Base-by-base conservation (phyloP, 1,284 basidiomycete genomes). In the Ganoderma lingzhi region DNA sequence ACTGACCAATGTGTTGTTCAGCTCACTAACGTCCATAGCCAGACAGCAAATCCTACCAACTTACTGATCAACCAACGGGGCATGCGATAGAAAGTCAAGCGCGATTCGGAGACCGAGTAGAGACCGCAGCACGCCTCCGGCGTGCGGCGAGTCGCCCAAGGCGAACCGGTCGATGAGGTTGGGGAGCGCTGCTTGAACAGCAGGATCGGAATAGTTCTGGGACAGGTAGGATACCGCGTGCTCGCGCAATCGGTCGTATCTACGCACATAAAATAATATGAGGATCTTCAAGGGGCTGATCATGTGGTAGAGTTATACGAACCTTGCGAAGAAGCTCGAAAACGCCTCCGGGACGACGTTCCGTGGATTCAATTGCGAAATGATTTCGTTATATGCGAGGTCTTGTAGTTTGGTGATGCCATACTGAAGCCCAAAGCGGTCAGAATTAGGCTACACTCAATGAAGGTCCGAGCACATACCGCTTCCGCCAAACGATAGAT, bases 401-500 rank as follows among this genome's bases (percentile, higher is more conserved):
- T 64, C 67, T 62, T 75, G 73, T 9, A 77, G 66, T 53, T 69
- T 70, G 53, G 64, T 41, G 6, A 73, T 71, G 14, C 62, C 55
- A 19, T 65, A 64, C 71, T 73, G 59, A 1, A n/a, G 23, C 9
- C 37, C 2, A 9, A 6, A 35, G 62, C 12, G 12, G 44, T 30
- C 14, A 44, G 15, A 15, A 35, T 8, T 14, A 17, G 35, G 35
- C n/a, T 2, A 30, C 15, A 41, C 3, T 8, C 2, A 2, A 39
- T 6, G 48, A 30, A 45, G 23, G 15, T 0, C 10, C 37, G 19
- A 44, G 53, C 2, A 55, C 71, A 19, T 30, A 78, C 77, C 39
- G 67, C 71, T 41, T 78, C 77, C 12, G 76, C 77, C 0, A 78
- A 56, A 2, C 77, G 74, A 44, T 75, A 78, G 70, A 76, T 76